Evolutionary conservation across 768 basidiomycete genomes (phyloP).

Genomic region (Suillus ampliporus): DNA sequence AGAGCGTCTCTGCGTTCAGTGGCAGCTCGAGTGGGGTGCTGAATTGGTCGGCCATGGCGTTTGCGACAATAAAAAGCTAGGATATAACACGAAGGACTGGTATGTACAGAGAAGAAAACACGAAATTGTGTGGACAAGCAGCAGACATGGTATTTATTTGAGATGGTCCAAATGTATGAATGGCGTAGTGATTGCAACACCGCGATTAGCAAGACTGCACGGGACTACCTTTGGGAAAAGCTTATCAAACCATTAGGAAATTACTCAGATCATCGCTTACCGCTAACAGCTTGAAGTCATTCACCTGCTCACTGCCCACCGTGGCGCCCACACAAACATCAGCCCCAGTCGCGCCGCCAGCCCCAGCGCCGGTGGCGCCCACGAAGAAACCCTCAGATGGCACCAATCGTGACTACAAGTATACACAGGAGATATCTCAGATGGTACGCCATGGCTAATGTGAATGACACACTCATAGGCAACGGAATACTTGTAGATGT

Average conservation of each 20-base stretch:
- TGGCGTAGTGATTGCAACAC: conserved; percentile 10
- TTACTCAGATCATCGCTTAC: not conserved
- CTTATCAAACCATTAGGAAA: not conserved
- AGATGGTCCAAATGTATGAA: conserved; percentile 3
- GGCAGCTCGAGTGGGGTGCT: conserved; percentile 60
- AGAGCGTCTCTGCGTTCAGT: conserved; percentile 61
- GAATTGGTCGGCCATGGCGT: conserved; percentile 30
- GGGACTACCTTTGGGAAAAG: not conserved
- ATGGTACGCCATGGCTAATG: conserved; percentile 63
- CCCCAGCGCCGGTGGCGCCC: conserved; percentile 11
- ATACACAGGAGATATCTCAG: conserved; percentile 90
- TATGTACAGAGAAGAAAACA: conserved; percentile 4
- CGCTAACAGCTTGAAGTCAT: not conserved
- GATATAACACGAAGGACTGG: not conserved
- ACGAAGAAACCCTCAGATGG: conserved; percentile 16
- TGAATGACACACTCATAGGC: not conserved
- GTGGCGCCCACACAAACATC: conserved; percentile 14
- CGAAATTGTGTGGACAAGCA: not conserved
- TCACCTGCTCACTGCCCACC: conserved; percentile 5
- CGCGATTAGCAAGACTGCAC: not conserved
- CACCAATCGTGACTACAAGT: conserved; percentile 73
- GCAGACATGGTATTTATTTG: conserved; percentile 5
- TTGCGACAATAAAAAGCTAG: not conserved
- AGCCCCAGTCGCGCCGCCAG: conserved; percentile 15
- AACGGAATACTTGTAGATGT: conserved; percentile 64